phyloP scores from a whole-genome alignment of 2,329 filamentous ascomycete genomes.

The Emericellopsis cladophorae region DNA sequence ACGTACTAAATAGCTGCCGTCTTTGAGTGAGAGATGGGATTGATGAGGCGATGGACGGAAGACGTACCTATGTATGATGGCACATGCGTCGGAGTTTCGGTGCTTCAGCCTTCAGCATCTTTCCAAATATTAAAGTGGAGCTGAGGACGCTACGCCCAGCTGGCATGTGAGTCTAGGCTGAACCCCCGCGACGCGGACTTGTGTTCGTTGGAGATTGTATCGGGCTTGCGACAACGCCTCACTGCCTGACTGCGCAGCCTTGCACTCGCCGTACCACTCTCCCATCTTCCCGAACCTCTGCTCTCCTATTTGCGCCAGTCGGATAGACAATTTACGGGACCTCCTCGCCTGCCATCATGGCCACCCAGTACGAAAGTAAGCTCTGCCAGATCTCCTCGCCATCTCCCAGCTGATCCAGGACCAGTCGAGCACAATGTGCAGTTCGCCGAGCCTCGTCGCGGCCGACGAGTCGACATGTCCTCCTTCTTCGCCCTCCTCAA shows the following conservation, averaged over 20 bases:
- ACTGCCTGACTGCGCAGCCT: neutral
- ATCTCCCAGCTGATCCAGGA: neutral
- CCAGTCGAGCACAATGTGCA: slow-evolving; percentile 54
- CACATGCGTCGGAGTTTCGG: too few species aligned
- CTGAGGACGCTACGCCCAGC: too few species aligned
- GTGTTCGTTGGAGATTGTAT: too few species aligned
- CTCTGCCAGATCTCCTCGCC: slow-evolving; percentile 3
- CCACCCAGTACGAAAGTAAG: slow-evolving; percentile 44
- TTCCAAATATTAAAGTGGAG: too few species aligned
- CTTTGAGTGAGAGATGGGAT: too few species aligned
- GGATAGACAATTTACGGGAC: neutral
- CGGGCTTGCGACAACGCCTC: neutral
- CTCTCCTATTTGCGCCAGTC: neutral
- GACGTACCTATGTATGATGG: too few species aligned
- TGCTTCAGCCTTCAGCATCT: too few species aligned
- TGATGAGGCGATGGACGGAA: too few species aligned
- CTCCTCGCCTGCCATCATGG: slow-evolving; percentile 23
- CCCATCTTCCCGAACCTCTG: neutral
- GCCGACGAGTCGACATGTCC: slow-evolving; percentile 50
- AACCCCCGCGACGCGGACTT: too few species aligned
- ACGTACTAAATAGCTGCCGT: too few species aligned
- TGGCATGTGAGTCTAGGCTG: too few species aligned
- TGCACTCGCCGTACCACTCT: neutral
- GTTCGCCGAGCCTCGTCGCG: slow-evolving; percentile 21
- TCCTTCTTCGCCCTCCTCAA: slow-evolving; percentile 46